These are phyloP conservation scores for Leccinum disarticulatum DNA, from an alignment of 768 basidiomycete species.

Conservation along the genomic window DNA sequence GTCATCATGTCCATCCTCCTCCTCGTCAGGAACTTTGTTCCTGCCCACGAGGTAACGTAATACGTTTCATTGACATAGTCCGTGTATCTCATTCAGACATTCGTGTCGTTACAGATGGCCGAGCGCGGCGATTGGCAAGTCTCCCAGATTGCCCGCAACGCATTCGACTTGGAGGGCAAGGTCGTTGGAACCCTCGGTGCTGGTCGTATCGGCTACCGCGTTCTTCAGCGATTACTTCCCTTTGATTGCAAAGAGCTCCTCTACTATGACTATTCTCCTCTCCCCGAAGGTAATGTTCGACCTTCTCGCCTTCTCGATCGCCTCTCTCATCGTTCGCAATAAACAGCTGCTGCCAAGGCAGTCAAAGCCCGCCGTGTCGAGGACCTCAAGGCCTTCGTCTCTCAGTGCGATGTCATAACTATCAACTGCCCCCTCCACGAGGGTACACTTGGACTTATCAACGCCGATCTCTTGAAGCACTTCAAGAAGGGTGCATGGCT, in stretches of 20 bases:
- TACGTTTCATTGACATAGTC: not conserved
- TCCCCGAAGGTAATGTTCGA: slow-evolving; percentile 50
- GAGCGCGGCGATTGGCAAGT: slow-evolving; percentile 87
- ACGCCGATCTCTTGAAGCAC: slow-evolving; percentile 78
- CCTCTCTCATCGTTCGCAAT: not conserved
- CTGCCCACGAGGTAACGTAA: slow-evolving; percentile 71
- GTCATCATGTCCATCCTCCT: slow-evolving; percentile 89
- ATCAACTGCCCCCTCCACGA: slow-evolving; percentile 90
- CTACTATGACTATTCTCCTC: slow-evolving; percentile 83
- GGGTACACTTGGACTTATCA: slow-evolving; percentile 75
- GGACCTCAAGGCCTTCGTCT: slow-evolving; percentile 63
- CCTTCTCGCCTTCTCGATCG: not conserved
- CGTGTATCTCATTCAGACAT: not conserved
- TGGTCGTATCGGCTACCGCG: slow-evolving; percentile 83
- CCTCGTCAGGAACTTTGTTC: slow-evolving; percentile 87
- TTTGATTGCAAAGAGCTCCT: slow-evolving; percentile 90
- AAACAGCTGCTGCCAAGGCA: slow-evolving; percentile 57
- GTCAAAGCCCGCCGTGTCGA: slow-evolving; percentile 74
- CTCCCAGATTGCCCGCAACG: slow-evolving; percentile 75
- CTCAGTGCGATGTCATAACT: slow-evolving; percentile 76
- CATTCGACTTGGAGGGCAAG: slow-evolving; percentile 89
- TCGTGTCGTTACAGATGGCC: slow-evolving; percentile 56
- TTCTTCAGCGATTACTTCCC: slow-evolving; percentile 73
- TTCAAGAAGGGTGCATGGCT: slow-evolving; percentile 94
- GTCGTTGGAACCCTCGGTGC: slow-evolving; percentile 89